These are phyloP conservation scores for Oryza glaberrima DNA, from an alignment of 176 grass and related monocot genomes.

Conservation along the genomic window DNA sequence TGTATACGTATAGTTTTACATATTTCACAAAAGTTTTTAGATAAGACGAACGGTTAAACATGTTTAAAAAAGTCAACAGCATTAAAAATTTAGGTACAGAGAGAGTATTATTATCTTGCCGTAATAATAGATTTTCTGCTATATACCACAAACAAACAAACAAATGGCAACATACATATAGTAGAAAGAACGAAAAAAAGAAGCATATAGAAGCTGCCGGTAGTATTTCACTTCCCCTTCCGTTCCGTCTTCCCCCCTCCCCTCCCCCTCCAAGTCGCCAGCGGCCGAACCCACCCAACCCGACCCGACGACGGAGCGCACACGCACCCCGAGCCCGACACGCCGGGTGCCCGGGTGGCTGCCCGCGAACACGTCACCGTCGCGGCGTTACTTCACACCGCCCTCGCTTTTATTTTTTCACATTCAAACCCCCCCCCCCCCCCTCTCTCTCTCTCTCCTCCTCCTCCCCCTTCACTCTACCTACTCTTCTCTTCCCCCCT, in stretches of 20 bases:
- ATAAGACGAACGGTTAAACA: too few species aligned
- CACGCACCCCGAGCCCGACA: background rate
- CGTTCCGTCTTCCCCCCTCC: background rate
- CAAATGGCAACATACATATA: too few species aligned
- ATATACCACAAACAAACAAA: too few species aligned
- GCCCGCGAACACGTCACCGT: conserved; percentile 44
- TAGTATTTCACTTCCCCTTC: background rate
- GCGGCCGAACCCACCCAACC: conserved; percentile 24
- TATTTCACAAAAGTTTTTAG: too few species aligned
- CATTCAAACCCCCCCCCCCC: conserved; percentile 36
- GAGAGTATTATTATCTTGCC: too few species aligned
- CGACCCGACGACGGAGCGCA: background rate
- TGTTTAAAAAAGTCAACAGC: too few species aligned
- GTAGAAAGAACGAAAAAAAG: too few species aligned
- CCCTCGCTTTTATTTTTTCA: conserved; percentile 35
- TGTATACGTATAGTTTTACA: too few species aligned
- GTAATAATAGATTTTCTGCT: too few species aligned
- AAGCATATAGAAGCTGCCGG: background rate
- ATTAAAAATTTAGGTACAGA: too few species aligned
- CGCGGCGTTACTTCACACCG: conserved; percentile 22
- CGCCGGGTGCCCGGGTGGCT: background rate
- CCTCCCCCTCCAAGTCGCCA: background rate
- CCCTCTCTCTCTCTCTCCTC: too few species aligned
- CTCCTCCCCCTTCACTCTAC: conserved; percentile 18
- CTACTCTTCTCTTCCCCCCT: conserved; percentile 45